Conservation (phyloP, 2,329 filamentous ascomycete species). For the Cytospora mali region DNA sequence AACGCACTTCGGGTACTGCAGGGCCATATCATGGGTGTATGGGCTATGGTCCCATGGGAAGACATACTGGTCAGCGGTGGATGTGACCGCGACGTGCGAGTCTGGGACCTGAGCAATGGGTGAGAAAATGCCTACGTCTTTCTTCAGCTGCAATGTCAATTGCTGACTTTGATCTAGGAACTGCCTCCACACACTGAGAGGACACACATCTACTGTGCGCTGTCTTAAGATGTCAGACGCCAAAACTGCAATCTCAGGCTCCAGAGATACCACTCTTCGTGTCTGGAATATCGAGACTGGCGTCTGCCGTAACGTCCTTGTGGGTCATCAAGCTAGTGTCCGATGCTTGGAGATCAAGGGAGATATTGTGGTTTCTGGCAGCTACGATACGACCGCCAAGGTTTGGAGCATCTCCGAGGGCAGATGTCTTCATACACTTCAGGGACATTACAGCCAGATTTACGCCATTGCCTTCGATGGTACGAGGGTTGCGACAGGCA, state of each 20-base stretch:
- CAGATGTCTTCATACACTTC: constrained; percentile 84
- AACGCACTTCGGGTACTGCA: constrained; percentile 85
- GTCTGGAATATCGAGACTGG: constrained; percentile 94
- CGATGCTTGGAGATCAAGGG: constrained; percentile 94
- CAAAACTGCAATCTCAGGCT: constrained; percentile 94
- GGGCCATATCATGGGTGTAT: constrained; percentile 98
- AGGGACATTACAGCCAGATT: constrained; percentile 97
- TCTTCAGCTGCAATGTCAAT: not conserved
- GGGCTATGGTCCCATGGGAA: constrained; percentile 99
- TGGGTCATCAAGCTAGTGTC: constrained; percentile 94
- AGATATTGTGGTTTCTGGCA: constrained; percentile 95
- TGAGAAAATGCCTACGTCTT: constrained; percentile 47
- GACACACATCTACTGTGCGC: constrained; percentile 94
- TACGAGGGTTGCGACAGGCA: constrained; percentile 88
- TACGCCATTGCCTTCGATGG: constrained; percentile 99
- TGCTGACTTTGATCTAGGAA: constrained; percentile 52
- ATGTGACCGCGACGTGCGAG: constrained; percentile 93
- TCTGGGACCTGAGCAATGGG: constrained; percentile 96
- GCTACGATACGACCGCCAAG: constrained; percentile 94
- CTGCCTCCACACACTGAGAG: constrained; percentile 81
- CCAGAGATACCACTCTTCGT: constrained; percentile 88
- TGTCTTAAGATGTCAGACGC: constrained; percentile 97
- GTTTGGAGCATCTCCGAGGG: constrained; percentile 99
- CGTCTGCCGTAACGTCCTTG: constrained; percentile 85
- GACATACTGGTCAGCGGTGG: constrained; percentile 94